A percentile compares a stretch with the other conserved stretches of the same genome.
Evolutionary conservation across 2,329 filamentous ascomycete genomes (phyloP).

Genomic region (Ophiostoma pallidulum): DNA sequence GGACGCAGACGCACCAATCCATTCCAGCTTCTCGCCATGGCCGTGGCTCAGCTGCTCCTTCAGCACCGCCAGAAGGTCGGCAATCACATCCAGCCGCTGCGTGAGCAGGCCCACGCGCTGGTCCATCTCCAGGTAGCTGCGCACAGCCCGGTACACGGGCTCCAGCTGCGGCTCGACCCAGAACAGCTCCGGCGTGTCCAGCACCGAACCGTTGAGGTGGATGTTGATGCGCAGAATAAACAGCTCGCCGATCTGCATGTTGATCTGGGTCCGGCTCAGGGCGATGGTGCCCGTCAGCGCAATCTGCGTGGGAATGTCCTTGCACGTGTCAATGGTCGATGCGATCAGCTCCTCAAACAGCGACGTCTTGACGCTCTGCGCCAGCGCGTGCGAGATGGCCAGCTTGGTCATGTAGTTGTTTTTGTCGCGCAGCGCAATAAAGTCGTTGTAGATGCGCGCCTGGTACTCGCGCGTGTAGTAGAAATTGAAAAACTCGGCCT

Average conservation of each 20-base stretch:
- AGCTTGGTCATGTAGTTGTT: constrained; percentile 97
- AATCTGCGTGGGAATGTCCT: constrained; percentile 87
- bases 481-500: constrained; percentile 98
- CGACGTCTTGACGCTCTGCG: constrained; percentile 95
- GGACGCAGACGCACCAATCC: constrained; percentile 60
- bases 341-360: constrained; percentile 93
- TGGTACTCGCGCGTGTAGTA: constrained; percentile 98
- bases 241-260: constrained; percentile 98
- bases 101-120: constrained; percentile 84
- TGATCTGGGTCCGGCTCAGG: constrained; percentile 81
- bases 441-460: constrained; percentile 98
- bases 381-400: constrained; percentile 88
- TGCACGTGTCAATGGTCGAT: constrained; percentile 85
- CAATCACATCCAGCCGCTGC: constrained; percentile 85
- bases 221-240: constrained; percentile 98
- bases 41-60: constrained; percentile 94
- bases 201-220: constrained; percentile 89
- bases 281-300: constrained; percentile 87
- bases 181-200: constrained; percentile 95
- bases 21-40: constrained; percentile 80
- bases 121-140: constrained; percentile 96
- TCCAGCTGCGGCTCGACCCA: constrained; percentile 97
- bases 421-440: constrained; percentile 89
- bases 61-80: constrained; percentile 80
- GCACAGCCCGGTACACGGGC: constrained; percentile 89